Evolutionary conservation across 352 stramenopile genomes (phyloP).

Genomic region (Halophytophthora polymorphica): DNA sequence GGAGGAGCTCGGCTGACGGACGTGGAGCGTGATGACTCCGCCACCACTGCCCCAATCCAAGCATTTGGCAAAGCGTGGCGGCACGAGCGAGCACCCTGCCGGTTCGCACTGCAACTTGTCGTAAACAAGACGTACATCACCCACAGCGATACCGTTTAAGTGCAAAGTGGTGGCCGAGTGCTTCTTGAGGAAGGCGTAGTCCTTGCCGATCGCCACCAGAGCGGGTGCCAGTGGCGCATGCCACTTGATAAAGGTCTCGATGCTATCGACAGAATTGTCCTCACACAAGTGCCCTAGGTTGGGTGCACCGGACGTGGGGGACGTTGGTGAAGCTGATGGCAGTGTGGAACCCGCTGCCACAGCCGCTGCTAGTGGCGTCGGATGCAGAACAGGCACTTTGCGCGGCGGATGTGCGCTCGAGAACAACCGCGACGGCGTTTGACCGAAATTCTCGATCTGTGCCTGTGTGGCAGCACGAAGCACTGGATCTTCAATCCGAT

Average conservation of each 20-base stretch:
- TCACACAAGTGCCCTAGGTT: slow-evolving; percentile 43
- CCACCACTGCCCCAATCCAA: slow-evolving; percentile 54
- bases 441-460: slow-evolving; percentile 91
- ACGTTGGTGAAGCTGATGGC: neutral
- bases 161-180: slow-evolving; percentile 22
- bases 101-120: slow-evolving; percentile 66
- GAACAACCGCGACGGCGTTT: slow-evolving; percentile 83
- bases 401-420: slow-evolving; percentile 58
- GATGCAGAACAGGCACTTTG: slow-evolving; percentile 40
- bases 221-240: slow-evolving; percentile 63
- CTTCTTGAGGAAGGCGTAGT: slow-evolving; percentile 77
- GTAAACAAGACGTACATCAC: slow-evolving; percentile 51
- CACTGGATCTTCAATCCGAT: slow-evolving; percentile 81
- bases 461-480: slow-evolving; percentile 89
- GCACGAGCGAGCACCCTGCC: slow-evolving; percentile 48
- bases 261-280: slow-evolving; percentile 49
- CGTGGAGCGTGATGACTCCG: slow-evolving; percentile 62
- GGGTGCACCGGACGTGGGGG: slow-evolving; percentile 6
- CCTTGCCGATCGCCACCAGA: slow-evolving; percentile 70
- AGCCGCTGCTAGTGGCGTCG: neutral
- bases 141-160: slow-evolving; percentile 38
- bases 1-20: slow-evolving; percentile 32
- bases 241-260: slow-evolving; percentile 79
- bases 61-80: slow-evolving; percentile 72
- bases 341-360: slow-evolving; percentile 2